Base-by-base conservation (phyloP, 352 stramenopile genomes). In the Phytopythium vexans region DNA sequence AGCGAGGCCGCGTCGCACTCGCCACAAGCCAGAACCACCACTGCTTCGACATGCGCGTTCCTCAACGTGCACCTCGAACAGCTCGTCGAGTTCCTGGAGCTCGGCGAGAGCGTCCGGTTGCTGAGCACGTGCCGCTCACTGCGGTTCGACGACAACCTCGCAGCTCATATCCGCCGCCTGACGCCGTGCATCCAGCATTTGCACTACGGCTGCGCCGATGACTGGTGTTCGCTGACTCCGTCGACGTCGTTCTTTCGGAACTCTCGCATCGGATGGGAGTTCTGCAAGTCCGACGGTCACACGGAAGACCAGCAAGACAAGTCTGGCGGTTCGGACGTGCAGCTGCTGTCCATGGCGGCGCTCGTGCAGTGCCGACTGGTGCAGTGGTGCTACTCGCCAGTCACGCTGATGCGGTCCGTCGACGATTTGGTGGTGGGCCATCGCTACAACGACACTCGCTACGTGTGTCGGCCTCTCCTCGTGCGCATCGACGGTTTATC, bases 381-480 rank as follows among this genome's bases (percentile, higher is more conserved):
- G 21, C 40, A 35, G 37, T 53, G 52, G 43, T 46, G 52, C 31
- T 58, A 52, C 44, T 52, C 44, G 35, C 40, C 52, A 7, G 52
- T 58, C 39, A 53, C 52, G 43, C 36, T 58, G 39, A 47, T 47
- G 36, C 40, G 42, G 27, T 11, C 34, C 9, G 52, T 58, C 21
- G 52, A 52, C 6, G 44, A 58, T 7, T 31, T 47, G 21, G 42
- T 52, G 34, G 47, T 46, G 7, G 47, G 52, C 12, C 52, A 40
- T 10, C 52, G 52, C 27, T 33, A 37, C 35, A 37, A 48, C 42
- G 42, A 58, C 52, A 53, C 44, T 1, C 52, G 52, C 1, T 58
- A 53, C 44, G 16, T 58, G 52, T 53, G 52, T 14, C 52, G 52
- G 1, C 52, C 52, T 7, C 12, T 58, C 14, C 10, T 58, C 35